phyloP scores from a whole-genome alignment of 768 basidiomycete genomes.

The Nevesoporus exiguus region DNA sequence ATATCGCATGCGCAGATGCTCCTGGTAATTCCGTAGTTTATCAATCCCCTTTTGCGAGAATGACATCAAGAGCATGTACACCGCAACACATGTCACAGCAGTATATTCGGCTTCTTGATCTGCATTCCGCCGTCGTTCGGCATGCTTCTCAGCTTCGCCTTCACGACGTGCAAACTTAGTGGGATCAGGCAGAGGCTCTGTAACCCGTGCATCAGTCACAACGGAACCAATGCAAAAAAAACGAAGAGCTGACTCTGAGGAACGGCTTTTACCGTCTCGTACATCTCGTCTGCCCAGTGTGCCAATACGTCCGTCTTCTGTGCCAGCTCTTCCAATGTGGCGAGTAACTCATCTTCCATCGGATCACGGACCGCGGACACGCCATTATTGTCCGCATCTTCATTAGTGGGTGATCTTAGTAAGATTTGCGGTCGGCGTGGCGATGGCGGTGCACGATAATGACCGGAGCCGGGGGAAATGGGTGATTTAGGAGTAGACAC shows the following conservation, averaged over 20 bases:
- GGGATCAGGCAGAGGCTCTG: conserved; percentile 82
- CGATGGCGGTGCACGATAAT: conserved; percentile 47
- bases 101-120: conserved; percentile 80
- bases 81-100: conserved; percentile 80
- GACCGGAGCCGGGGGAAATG: conserved; percentile 33
- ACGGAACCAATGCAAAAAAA: neutral
- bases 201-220: conserved; percentile 3
- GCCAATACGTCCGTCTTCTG: conserved; percentile 95
- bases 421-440: conserved; percentile 58
- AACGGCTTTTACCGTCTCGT: conserved; percentile 79
- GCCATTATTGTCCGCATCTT: conserved; percentile 32
- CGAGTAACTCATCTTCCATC: conserved; percentile 81
- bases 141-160: conserved; percentile 70
- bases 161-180: conserved; percentile 67
- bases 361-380: conserved; percentile 48
- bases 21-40: conserved; percentile 71
- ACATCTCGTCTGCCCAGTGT: conserved; percentile 94
- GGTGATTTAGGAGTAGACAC: conserved; percentile 40
- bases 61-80: conserved; percentile 88
- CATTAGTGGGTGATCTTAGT: conserved; percentile 34
- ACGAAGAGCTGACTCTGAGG: conserved; percentile 66
- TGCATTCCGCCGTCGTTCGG: conserved; percentile 63
- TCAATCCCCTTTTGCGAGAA: conserved; percentile 94
- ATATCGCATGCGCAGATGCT: conserved; percentile 76
- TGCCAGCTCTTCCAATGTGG: conserved; percentile 79